phyloP scores from a whole-genome alignment of 1,139 yeast genomes.

The Debaryomycetaceae sp. region DNA sequence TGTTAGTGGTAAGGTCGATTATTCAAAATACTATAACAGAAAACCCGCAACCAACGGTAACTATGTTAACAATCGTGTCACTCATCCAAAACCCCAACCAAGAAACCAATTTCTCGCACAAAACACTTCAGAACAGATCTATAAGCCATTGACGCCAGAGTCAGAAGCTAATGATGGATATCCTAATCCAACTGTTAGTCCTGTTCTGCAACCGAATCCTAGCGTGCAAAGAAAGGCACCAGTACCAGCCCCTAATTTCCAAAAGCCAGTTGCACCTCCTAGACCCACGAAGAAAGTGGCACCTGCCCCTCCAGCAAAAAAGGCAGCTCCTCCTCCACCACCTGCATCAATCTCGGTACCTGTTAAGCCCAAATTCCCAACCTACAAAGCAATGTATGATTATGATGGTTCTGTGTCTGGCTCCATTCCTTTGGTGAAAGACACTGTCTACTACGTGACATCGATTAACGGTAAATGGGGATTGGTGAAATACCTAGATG shows the following conservation, averaged over 20 bases:
- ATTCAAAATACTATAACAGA: slow-evolving; percentile 41
- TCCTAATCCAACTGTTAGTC: neutral
- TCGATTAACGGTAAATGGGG: slow-evolving; percentile 88
- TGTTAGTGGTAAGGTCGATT: slow-evolving; percentile 36
- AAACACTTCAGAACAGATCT: neutral
- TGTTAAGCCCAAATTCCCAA: slow-evolving; percentile 65
- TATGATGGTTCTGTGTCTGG: slow-evolving; percentile 85
- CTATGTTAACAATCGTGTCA: slow-evolving; percentile 10
- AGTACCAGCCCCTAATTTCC: slow-evolving; percentile 25
- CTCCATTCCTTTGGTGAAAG: slow-evolving; percentile 73
- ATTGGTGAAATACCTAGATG: slow-evolving; percentile 74
- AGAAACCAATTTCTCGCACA: slow-evolving; percentile 2
- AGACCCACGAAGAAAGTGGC: slow-evolving; percentile 34
- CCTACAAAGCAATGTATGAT: slow-evolving; percentile 83
- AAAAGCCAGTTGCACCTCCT: slow-evolving; percentile 11
- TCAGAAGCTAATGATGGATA: neutral
- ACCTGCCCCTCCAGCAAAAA: slow-evolving; percentile 37
- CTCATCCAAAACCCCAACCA: slow-evolving; percentile 6
- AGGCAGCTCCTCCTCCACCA: slow-evolving; percentile 58
- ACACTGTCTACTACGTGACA: slow-evolving; percentile 68
- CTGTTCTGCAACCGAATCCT: neutral
- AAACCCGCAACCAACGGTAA: slow-evolving; percentile 17
- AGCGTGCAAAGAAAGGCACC: slow-evolving; percentile 16
- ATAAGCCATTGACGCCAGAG: neutral
- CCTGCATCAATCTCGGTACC: slow-evolving; percentile 61